Evolutionary conservation across 2,329 filamentous ascomycete genomes (phyloP), one percentile per base, ranked within the genome.

Genomic region (Exophiala phaeomuriformis): DNA sequence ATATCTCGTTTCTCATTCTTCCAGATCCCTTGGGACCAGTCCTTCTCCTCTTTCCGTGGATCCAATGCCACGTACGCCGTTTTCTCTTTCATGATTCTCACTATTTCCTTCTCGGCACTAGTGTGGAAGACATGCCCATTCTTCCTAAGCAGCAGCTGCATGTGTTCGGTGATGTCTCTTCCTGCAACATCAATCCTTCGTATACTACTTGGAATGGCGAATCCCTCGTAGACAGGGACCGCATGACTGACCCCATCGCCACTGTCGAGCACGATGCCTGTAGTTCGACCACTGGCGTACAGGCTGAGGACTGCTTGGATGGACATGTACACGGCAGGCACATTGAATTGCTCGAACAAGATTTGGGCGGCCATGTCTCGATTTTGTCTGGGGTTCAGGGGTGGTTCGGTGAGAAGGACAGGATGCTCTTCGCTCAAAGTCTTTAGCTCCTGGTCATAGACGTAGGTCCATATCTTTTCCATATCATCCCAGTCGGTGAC

Each of bases 401-500:
- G 93, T 47, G 93, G 89, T 72, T 98, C 93, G 57, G 93, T 98
- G 65, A 98, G 79, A 49, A 98, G 83, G 57, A 98, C 91, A 42
- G 93, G 93, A 71, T 98, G 93, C 85, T 98, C 93, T 79, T 98
- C 93, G 71, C 90, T 96, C 68, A 96, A 78, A 47, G 91, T 95
- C 77, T 96, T 97, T 65, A 98, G 72, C 60, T 94, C 93, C 67
- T 96, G 91, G 53, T 88, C 88, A 70, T 97, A 98, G 49, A 98
- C 90, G 67, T 95, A 93, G 66, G 94, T 88, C 93, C 93, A 98
- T 73, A 98, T 98, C 75, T 89, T 84, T 77, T 98, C 93, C 93
- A 98, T 98, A 68, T 98, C 93, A 68, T 97, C 93, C 93, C 93
- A 98, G 72, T 98, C 90, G 63, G 93, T 98, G 59, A 98, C 93